Evolutionary conservation across 192 early-diverging fungal genomes (phyloP), one percentile per base, ranked within the genome.

Genomic region (Coemansia sp.): DNA sequence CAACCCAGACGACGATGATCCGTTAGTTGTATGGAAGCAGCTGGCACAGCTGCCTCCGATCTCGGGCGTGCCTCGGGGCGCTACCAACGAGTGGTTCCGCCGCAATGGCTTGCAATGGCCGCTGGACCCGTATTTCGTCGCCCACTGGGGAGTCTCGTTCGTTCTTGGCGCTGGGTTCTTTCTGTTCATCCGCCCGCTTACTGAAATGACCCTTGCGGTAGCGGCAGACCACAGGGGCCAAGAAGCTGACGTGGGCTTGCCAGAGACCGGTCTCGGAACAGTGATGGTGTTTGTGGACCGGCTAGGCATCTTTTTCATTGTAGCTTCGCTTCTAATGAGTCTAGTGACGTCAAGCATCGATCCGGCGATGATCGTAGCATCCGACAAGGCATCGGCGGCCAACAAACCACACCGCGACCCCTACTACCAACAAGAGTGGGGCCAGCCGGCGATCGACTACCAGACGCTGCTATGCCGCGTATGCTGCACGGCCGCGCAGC

Each of bases 41-140:
- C 36, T 36, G n/a, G 62, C 81, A 0, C 23, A 24, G 12, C 41
- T 75, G 60, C 66, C 67, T 14, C 45, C 30, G 33, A 51, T 59
- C n/a, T 41, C 69, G 11, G 77, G 75, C 2, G 48, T 70, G 0
- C 71, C 74, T 9, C 49, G 46, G 2, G 69, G 52, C 6, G 74
- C 70, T 1, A 71, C 68, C 35, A 77, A 73, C 68, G 41, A 18
- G 15, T 83, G 80, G 80, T 23, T 57, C 10, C 67, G 80, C n/a
- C 35, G 66, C 5, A 68, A 68, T n/a, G 80, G 71, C 2, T 58
- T 76, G 67, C 74, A 77, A 24, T 41, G 63, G 33, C 80, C 80
- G 15, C 39, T 46, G 24, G 75, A 83, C 44, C 59, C 72, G 43
- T 61, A 65, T 12, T 73, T 83, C 33, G 69, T 74, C n/a, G 26